Percentiles rank a stretch among this genome's conserved stretches.
phyloP scores from a whole-genome alignment of 1,139 yeast genomes.

The Yamadazyma triangularis region DNA sequence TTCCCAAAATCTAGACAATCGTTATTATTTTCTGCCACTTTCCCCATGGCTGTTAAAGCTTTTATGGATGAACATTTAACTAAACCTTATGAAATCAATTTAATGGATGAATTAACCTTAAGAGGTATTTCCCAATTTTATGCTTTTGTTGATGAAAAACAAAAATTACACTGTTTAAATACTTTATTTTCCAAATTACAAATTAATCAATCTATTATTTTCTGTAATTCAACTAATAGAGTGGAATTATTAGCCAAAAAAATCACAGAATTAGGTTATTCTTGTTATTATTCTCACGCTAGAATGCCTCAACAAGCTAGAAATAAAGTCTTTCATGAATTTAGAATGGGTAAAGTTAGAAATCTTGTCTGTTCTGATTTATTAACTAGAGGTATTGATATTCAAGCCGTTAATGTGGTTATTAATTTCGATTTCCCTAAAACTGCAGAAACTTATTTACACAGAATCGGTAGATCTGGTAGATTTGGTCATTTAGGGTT shows the following conservation, averaged over 20 bases:
- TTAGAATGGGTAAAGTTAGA: conserved; percentile 97
- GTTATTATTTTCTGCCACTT: conserved; percentile 88
- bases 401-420: conserved; percentile 97
- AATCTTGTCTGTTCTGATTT: conserved; percentile 95
- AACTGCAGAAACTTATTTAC: conserved; percentile 94
- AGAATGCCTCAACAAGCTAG: conserved; percentile 97
- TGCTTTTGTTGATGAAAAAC: conserved; percentile 96
- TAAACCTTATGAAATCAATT: conserved; percentile 91
- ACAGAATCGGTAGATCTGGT: conserved; percentile 99
- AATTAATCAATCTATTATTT: conserved; percentile 93
- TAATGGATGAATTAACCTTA: conserved; percentile 95
- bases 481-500: conserved; percentile 98
- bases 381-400: conserved; percentile 97
- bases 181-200: conserved; percentile 91
- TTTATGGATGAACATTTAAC: conserved; percentile 90
- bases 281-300: conserved; percentile 96
- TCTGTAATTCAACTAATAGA: conserved; percentile 94
- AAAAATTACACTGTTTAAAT: conserved; percentile 91
- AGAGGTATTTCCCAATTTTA: conserved; percentile 96
- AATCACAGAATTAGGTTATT: conserved; percentile 92
- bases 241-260: conserved; percentile 94
- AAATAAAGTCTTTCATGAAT: conserved; percentile 97
- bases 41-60: conserved; percentile 88
- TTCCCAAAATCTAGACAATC: conserved; percentile 84
- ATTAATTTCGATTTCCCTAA: conserved; percentile 98